A percentile compares a stretch with the other conserved stretches of the same genome.
Evolutionary conservation across 192 early-diverging fungal species (phyloP).

Genomic region (Pecoramyces ruminantium): DNA sequence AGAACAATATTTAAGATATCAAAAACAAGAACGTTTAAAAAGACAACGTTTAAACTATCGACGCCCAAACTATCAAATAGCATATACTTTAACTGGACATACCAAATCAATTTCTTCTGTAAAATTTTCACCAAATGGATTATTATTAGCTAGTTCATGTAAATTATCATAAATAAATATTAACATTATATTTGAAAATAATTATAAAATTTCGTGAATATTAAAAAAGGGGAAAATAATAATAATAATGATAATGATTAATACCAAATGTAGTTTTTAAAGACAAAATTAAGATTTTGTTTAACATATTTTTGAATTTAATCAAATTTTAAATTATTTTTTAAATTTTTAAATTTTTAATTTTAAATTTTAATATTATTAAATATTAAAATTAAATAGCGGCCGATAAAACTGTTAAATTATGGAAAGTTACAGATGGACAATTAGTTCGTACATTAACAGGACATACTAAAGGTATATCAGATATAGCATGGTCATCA

Average conservation of each 20-base stretch:
- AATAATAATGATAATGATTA: too few relatives aligned
- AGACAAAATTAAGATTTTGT: too few relatives aligned
- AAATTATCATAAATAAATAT: slow-evolving; percentile 13
- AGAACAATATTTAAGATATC: neutral
- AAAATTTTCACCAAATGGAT: slow-evolving; percentile 95
- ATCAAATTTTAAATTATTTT: neutral
- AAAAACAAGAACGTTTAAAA: neutral
- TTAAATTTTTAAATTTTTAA: neutral
- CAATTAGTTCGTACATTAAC: slow-evolving; percentile 67
- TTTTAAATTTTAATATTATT: neutral
- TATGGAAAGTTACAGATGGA: slow-evolving; percentile 81
- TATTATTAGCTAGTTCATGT: slow-evolving; percentile 85
- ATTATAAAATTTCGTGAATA: too few relatives aligned
- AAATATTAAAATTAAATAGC: slow-evolving; percentile 21
- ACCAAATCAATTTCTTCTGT: slow-evolving; percentile 85
- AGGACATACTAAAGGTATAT: slow-evolving; percentile 84
- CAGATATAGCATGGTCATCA: slow-evolving; percentile 87
- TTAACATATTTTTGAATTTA: too few relatives aligned
- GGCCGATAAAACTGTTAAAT: slow-evolving; percentile 84
- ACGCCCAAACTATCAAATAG: slow-evolving; percentile 63
- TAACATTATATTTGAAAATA: neutral
- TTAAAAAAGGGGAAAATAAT: too few relatives aligned
- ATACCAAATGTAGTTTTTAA: too few relatives aligned
- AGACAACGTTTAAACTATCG: neutral
- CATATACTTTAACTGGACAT: slow-evolving; percentile 81